A percentile compares a stretch with the other conserved stretches of the same genome.
phyloP scores from a whole-genome alignment of 2,329 filamentous ascomycete genomes.

The Teratosphaeria gauchensis region DNA sequence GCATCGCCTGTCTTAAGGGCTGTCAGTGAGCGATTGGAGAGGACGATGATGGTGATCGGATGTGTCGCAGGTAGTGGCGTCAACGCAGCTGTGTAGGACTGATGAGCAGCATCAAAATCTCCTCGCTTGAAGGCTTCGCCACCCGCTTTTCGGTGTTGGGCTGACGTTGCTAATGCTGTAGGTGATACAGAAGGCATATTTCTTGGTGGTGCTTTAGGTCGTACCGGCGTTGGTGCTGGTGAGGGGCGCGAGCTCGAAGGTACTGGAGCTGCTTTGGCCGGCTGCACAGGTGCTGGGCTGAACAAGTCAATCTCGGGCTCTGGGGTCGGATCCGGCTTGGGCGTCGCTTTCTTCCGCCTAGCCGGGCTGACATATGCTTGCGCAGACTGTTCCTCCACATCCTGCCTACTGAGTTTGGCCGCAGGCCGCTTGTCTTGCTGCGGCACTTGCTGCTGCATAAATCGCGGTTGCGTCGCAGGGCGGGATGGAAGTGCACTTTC shows the following conservation, averaged over 20 bases:
- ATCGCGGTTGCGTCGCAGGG: conserved; percentile 30
- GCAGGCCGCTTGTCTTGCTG: conserved; percentile 31
- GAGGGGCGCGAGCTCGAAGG: conserved; percentile 1
- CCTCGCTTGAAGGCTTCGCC: conserved; percentile 88
- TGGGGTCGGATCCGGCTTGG: conserved; percentile 20
- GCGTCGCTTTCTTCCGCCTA: conserved; percentile 60
- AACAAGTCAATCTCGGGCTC: conserved; percentile 28
- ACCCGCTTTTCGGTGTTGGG: conserved; percentile 67
- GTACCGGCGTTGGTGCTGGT: conserved; percentile 28
- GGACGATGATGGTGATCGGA: conserved; percentile 75
- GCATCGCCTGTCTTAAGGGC: conserved; percentile 86
- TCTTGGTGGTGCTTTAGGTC: conserved; percentile 43
- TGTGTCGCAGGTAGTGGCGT: conserved; percentile 65
- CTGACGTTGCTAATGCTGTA: conserved; percentile 62
- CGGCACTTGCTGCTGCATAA: conserved; percentile 30
- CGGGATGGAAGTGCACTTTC: conserved; percentile 27
- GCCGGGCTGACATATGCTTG: conserved; percentile 83
- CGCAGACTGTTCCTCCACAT: conserved; percentile 67
- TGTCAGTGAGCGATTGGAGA: conserved; percentile 85
- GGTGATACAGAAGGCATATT: conserved; percentile 59
- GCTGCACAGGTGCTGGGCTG: conserved; percentile 11
- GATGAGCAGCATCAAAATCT: conserved; percentile 79
- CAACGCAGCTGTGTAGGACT: conserved; percentile 70
- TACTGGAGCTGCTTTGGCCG: conserved; percentile 2
- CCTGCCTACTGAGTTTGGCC: conserved; percentile 59